Conservation (phyloP, 2,329 filamentous ascomycete genomes). For the Stagonosporopsis tanaceti region DNA sequence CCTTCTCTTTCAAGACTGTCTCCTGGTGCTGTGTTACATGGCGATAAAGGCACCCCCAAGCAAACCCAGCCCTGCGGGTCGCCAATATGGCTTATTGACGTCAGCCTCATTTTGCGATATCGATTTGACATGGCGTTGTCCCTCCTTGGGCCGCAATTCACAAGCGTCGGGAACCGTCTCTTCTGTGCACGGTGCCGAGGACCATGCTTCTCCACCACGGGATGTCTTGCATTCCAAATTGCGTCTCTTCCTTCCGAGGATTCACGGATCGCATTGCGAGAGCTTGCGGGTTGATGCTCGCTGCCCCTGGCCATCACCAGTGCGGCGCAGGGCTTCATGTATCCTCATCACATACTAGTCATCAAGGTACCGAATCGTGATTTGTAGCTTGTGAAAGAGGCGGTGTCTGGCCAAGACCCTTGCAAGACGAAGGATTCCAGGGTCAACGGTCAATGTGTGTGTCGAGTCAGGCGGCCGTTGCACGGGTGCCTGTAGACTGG, state of each 20-base stretch:
- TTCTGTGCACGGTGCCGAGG: not conserved
- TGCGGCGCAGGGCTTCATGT: constrained; percentile 3
- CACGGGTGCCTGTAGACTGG: constrained; percentile 2
- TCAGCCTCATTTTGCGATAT: constrained; percentile 20
- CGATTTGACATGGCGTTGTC: constrained; percentile 13
- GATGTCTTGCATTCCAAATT: constrained; percentile 31
- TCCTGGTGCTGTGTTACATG: constrained; percentile 18
- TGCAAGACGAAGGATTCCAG: constrained; percentile 25
- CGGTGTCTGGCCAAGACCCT: constrained; percentile 16
- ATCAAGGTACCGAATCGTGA: constrained; percentile 1
- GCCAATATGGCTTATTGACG: constrained; percentile 13
- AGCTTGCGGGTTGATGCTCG: constrained; percentile 10
- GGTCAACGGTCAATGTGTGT: constrained; percentile 31
- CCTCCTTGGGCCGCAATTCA: constrained; percentile 12
- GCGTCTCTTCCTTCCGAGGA: constrained; percentile 15
- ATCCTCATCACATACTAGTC: constrained; percentile 3
- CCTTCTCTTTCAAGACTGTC: constrained; percentile 19
- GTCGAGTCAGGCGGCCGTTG: constrained; percentile 26
- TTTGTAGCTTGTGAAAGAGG: constrained; percentile 7
- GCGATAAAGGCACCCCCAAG: constrained; percentile 14
- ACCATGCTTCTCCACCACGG: constrained; percentile 23
- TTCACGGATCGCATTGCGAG: constrained; percentile 4
- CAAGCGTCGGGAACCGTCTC: constrained; percentile 12
- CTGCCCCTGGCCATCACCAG: constrained; percentile 17
- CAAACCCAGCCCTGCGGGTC: constrained; percentile 14